Percentiles rank a stretch among this genome's conserved stretches.
phyloP scores from a whole-genome alignment of 768 basidiomycete genomes.

The Hygrophorus russula region DNA sequence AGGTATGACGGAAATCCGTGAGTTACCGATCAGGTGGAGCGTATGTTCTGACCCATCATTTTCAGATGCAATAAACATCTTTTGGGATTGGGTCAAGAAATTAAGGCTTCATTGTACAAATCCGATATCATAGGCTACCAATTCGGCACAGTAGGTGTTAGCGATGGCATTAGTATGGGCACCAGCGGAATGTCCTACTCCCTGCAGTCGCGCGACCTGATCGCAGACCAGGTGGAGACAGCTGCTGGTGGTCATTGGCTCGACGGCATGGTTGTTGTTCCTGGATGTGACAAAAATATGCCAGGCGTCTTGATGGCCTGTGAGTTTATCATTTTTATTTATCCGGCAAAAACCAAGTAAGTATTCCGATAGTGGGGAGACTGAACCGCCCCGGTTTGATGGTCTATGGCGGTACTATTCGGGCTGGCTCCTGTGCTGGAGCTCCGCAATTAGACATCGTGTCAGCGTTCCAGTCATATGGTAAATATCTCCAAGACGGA shows the following conservation, averaged over 20 bases:
- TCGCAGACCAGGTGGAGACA: conserved; percentile 94
- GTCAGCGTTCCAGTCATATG: conserved; percentile 96
- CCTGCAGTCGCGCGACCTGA: conserved; percentile 94
- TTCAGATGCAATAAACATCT: conserved; percentile 90
- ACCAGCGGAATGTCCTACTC: conserved; percentile 90
- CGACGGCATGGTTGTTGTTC: conserved; percentile 94
- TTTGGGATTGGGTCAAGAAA: conserved; percentile 74
- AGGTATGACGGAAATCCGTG: conserved; percentile 99
- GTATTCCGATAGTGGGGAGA: conserved; percentile 59
- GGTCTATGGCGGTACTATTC: conserved; percentile 96
- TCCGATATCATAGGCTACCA: conserved; percentile 85
- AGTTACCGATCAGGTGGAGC: conserved; percentile 20
- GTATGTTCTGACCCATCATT: conserved; percentile 3
- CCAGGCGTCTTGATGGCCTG: conserved; percentile 98
- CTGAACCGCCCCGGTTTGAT: conserved; percentile 94
- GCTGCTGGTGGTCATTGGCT: conserved; percentile 96
- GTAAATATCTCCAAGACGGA: conserved; percentile 87
- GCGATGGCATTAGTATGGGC: conserved; percentile 98
- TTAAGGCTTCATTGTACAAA: conserved; percentile 69
- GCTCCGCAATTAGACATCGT: conserved; percentile 87
- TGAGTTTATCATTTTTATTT: conserved; percentile 27
- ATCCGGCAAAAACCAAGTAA: background rate
- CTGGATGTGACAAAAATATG: conserved; percentile 99
- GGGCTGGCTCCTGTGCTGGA: conserved; percentile 84
- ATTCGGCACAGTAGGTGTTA: conserved; percentile 95